These are phyloP conservation scores for Pigoraptor vietnamica DNA, from an alignment of 78 protist species.

Conservation along the genomic window DNA sequence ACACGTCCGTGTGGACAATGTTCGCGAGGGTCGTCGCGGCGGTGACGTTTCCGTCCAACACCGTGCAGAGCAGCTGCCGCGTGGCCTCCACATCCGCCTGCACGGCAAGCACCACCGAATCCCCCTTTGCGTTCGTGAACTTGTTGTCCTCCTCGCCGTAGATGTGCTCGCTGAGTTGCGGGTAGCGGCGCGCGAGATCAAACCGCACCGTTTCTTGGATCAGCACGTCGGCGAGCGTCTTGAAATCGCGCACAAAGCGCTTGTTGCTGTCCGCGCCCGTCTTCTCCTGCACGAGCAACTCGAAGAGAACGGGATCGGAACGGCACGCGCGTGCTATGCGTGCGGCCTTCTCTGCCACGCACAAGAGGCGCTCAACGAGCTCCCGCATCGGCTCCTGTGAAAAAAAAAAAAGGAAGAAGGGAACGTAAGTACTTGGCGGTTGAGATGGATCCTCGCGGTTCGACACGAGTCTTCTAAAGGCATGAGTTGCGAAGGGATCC, in stretches of 20 bases:
- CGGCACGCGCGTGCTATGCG: background rate
- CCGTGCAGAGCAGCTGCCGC: background rate
- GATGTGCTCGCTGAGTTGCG: background rate
- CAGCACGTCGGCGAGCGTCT: slow-evolving; percentile 8
- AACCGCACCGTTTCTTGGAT: background rate
- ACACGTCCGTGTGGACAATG: background rate
- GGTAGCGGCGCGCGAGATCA: background rate
- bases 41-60: background rate
- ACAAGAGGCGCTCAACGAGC: background rate
- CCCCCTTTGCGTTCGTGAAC: background rate
- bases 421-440: background rate
- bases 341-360: background rate
- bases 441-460: too few relatives aligned
- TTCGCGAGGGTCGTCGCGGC: background rate
- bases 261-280: background rate
- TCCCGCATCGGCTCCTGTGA: background rate
- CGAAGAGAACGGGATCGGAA: background rate
- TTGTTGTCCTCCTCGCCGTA: slow-evolving; percentile 1
- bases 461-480: too few relatives aligned
- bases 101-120: background rate
- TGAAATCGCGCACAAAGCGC: background rate
- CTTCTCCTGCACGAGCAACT: background rate
- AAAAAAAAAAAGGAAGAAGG: background rate
- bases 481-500: too few relatives aligned
- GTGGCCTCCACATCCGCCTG: background rate